A percentile compares a stretch with the other conserved stretches of the same genome.
These are phyloP conservation scores for Suillus placidus DNA, from an alignment of 768 basidiomycete species.

Conservation along the genomic window DNA sequence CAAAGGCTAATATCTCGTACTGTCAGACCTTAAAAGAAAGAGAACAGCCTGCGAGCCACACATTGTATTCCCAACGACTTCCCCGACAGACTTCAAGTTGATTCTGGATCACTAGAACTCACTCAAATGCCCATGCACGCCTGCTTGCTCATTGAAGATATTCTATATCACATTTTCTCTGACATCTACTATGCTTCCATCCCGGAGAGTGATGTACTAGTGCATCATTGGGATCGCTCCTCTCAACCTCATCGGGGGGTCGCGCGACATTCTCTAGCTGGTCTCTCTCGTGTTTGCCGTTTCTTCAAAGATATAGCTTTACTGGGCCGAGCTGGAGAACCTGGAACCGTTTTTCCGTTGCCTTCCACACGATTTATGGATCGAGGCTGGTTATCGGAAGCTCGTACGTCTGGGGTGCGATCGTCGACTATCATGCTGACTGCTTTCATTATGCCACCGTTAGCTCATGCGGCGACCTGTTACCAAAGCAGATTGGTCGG, in stretches of 20 bases:
- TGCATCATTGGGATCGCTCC: neutral
- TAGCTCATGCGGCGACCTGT: neutral
- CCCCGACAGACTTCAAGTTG: too few species aligned
- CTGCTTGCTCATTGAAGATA: neutral
- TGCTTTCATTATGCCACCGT: neutral
- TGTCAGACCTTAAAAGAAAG: too few species aligned
- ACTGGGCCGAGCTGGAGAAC: slow-evolving; percentile 16
- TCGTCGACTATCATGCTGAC: neutral
- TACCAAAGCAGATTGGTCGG: neutral
- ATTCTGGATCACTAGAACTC: too few species aligned
- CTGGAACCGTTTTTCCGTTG: slow-evolving; percentile 20
- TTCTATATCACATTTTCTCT: neutral
- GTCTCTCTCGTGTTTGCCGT: slow-evolving; percentile 7
- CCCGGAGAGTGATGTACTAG: too few species aligned
- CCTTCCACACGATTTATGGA: slow-evolving; percentile 12
- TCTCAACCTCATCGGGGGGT: neutral
- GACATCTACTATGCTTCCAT: neutral
- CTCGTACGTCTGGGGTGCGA: neutral
- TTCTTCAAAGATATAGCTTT: slow-evolving; percentile 22
- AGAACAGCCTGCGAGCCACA: too few species aligned
- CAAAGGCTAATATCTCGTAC: too few species aligned
- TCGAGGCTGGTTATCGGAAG: neutral
- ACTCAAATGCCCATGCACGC: neutral
- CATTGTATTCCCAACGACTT: too few species aligned
- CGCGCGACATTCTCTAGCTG: neutral